Conservation (phyloP, 1,139 yeast species). For the Candida sp. region DNA sequence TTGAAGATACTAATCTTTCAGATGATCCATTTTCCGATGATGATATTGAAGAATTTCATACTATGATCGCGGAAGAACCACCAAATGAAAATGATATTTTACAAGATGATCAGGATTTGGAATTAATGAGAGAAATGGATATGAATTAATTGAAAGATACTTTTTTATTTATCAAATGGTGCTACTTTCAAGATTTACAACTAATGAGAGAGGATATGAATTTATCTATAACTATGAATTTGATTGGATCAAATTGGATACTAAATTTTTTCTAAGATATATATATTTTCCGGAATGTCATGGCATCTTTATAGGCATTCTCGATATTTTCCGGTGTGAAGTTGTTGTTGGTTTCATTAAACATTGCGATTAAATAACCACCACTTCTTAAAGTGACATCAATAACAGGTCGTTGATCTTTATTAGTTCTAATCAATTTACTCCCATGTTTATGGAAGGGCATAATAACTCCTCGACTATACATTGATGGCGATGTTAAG, state of each 20-base stretch:
- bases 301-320: slow-evolving; percentile 20
- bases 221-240: too few relatives aligned
- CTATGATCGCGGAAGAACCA: slow-evolving; percentile 6
- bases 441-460: slow-evolving; percentile 46
- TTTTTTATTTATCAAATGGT: too few relatives aligned
- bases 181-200: too few relatives aligned
- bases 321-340: slow-evolving; percentile 1
- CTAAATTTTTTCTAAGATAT: slow-evolving; percentile 11
- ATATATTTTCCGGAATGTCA: slow-evolving; percentile 39
- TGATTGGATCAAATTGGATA: too few relatives aligned
- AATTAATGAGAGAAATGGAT: slow-evolving; percentile 39
- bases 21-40: slow-evolving; percentile 20
- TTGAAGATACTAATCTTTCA: slow-evolving; percentile 5
- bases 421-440: slow-evolving; percentile 35
- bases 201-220: too few relatives aligned
- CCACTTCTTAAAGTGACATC: slow-evolving; percentile 52
- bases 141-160: slow-evolving; percentile 9
- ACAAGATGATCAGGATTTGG: slow-evolving; percentile 29
- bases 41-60: slow-evolving; percentile 10
- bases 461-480: slow-evolving; percentile 48
- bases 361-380: slow-evolving; percentile 56
- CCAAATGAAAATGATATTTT: slow-evolving; percentile 12
- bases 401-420: slow-evolving; percentile 14
- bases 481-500: slow-evolving; percentile 22
- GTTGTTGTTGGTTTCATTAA: slow-evolving; percentile 27